phyloP scores from a whole-genome alignment of 306 rosid genomes.

The Pterocarpus santalinus region DNA sequence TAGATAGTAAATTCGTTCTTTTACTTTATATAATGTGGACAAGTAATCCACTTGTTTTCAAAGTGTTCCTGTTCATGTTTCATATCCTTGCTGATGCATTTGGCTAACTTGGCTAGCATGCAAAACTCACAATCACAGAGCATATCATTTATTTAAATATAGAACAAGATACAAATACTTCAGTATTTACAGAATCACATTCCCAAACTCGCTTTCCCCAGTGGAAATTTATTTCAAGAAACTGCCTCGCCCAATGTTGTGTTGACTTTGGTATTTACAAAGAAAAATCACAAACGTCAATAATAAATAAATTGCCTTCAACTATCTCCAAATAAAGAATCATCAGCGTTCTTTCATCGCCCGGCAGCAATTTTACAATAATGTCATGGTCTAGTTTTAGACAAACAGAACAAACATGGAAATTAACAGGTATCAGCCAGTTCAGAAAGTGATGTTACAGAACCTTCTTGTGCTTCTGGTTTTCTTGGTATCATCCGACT shows the following conservation, averaged over 20 bases:
- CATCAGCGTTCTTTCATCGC: conserved; percentile 50
- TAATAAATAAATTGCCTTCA: conserved; percentile 42
- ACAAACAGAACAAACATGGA: conserved; percentile 15
- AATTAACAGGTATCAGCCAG: background rate
- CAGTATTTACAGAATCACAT: conserved; percentile 47
- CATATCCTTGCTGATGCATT: no score
- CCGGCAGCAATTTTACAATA: conserved; percentile 59
- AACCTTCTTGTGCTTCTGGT: conserved; percentile 64
- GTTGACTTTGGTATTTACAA: conserved; percentile 49
- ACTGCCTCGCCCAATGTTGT: conserved; percentile 41
- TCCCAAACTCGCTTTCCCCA: conserved; percentile 7
- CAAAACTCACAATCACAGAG: conserved; percentile 26
- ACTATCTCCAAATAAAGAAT: conserved; percentile 43
- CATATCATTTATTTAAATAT: conserved; percentile 13
- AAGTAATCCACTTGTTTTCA: no score
- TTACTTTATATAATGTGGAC: no score
- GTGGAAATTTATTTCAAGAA: conserved; percentile 49
- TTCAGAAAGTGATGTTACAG: background rate
- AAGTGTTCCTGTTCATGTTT: no score
- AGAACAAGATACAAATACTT: conserved; percentile 38
- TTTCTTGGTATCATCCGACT: conserved; percentile 60
- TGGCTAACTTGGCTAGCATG: background rate
- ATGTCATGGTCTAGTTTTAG: conserved; percentile 4
- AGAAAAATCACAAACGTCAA: conserved; percentile 45
- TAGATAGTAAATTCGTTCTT: no score